A percentile compares a stretch with the other conserved stretches of the same genome.
phyloP scores from a whole-genome alignment of 768 basidiomycete species.

The Termitomyces sp. region DNA sequence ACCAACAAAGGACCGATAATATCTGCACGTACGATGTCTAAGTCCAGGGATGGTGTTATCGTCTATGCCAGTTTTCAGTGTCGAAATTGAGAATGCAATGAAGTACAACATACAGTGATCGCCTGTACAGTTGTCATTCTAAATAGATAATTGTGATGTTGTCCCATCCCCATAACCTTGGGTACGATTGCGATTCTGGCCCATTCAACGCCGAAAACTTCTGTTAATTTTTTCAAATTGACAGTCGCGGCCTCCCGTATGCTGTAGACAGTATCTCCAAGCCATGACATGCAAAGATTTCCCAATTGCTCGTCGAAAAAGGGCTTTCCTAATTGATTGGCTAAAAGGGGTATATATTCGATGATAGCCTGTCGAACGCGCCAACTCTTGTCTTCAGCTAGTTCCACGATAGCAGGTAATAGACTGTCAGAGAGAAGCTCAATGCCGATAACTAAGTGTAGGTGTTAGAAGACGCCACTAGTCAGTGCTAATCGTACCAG shows the following conservation, averaged over 20 bases:
- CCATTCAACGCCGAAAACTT: slow-evolving; percentile 99
- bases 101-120: slow-evolving; percentile 69
- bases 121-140: slow-evolving; percentile 99
- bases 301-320: slow-evolving; percentile 99
- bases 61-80: slow-evolving; percentile 47
- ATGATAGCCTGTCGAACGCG: slow-evolving; percentile 99
- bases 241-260: slow-evolving; percentile 98
- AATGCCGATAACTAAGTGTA: slow-evolving; percentile 88
- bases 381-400: slow-evolving; percentile 99
- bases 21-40: slow-evolving; percentile 78
- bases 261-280: slow-evolving; percentile 97
- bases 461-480: slow-evolving; percentile 9
- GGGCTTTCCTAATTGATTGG: slow-evolving; percentile 92
- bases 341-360: slow-evolving; percentile 98
- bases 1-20: slow-evolving; percentile 81
- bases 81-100: slow-evolving; percentile 4
- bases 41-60: slow-evolving; percentile 85
- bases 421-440: slow-evolving; percentile 91
- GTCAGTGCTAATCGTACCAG: slow-evolving; percentile 49
- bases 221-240: slow-evolving; percentile 94
- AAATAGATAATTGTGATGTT: slow-evolving; percentile 94
- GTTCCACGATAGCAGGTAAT: slow-evolving; percentile 93
- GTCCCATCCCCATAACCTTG: slow-evolving; percentile 95
- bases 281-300: slow-evolving; percentile 97
- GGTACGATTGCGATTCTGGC: slow-evolving; percentile 91